Percentiles rank a stretch among this genome's conserved stretches.
Evolutionary conservation across 805 yeast genomes (phyloP).

Genomic region (Saccharomyces paradoxus): DNA sequence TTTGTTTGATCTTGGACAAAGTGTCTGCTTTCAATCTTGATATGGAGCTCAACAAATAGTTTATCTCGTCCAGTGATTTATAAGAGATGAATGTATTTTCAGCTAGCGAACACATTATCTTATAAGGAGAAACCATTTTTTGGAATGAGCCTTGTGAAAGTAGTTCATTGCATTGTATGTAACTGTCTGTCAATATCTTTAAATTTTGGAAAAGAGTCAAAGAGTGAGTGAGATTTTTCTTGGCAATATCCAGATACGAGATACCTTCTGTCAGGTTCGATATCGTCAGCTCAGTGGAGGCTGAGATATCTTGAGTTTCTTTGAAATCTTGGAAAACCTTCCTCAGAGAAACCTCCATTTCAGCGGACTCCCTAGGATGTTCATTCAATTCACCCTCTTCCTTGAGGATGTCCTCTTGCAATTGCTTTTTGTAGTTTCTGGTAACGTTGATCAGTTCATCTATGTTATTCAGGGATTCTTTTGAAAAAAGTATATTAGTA

Average conservation of each 20-base stretch:
- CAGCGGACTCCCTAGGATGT: background rate
- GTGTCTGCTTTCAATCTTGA: conserved; percentile 21
- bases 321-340: conserved; percentile 42
- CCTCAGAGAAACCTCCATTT: conserved; percentile 15
- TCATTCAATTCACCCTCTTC: background rate
- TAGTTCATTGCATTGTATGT: conserved; percentile 15
- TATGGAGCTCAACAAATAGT: conserved; percentile 23
- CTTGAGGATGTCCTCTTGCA: conserved; percentile 39
- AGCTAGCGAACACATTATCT: conserved; percentile 27
- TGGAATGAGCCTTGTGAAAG: conserved; percentile 12
- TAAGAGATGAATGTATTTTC: conserved; percentile 46
- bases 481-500: conserved; percentile 41
- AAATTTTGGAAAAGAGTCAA: conserved; percentile 82
- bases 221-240: conserved; percentile 71
- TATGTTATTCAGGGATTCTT: conserved; percentile 43
- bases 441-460: conserved; percentile 45
- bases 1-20: conserved; percentile 15
- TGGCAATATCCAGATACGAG: conserved; percentile 69
- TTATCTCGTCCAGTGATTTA: conserved; percentile 66
- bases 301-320: conserved; percentile 74
- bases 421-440: conserved; percentile 39
- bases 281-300: conserved; percentile 55
- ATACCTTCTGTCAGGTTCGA: conserved; percentile 68
- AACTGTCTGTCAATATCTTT: conserved; percentile 64
- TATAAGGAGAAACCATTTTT: conserved; percentile 24